Base-by-base conservation (phyloP, 148 eudicot genomes). In the Beta vulgaris region DNA sequence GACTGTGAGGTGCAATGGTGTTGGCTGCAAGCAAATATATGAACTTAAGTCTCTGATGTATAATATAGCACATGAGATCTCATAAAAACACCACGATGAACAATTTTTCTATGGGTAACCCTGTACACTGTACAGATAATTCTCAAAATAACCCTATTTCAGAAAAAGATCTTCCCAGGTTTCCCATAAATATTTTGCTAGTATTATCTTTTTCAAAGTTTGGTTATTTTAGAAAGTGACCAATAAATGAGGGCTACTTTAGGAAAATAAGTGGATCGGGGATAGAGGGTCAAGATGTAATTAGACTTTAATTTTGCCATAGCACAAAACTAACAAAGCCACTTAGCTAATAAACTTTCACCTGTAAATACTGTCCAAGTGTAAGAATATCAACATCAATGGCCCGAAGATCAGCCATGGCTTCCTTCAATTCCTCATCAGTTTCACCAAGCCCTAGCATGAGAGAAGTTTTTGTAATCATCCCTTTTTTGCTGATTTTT, bases 381-480 rank as follows among this genome's bases (percentile, higher is more conserved):
- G 98, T 93, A 82, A 93, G 79, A 71, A 91, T 91, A 79, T 93
- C 98, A 59, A 91, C 97, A 81, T 83, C 93, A 63, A 93, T 90
- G 69, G 93, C 88, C 64, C 97, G 87, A 74, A 91, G 85, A 86
- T 93, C 93, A 80, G 85, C 86, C 97, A 93, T 89, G 61, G 93
- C 65, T 88, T 88, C 82, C 83, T 86, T 91, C 72, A 90, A 62
- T 79, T 93, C 97, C 46, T 91, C 91, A 74, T 93, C 98, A 69
- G 90, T 83, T 85, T 93, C 98, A 61, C 98, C 98, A 58, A 91
- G 98, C 68, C 98, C 98, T 74, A 93, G 73, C 98, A 93, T 93
- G 78, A 93, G 85, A 12, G 97, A 93, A 40, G 98, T 77, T 85
- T 93, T 93, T 23, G 98, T 91, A 31, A 93, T 87, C 98, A 93